phyloP scores from a whole-genome alignment of 2,329 filamentous ascomycete genomes.

The Westerdykella ornata region DNA sequence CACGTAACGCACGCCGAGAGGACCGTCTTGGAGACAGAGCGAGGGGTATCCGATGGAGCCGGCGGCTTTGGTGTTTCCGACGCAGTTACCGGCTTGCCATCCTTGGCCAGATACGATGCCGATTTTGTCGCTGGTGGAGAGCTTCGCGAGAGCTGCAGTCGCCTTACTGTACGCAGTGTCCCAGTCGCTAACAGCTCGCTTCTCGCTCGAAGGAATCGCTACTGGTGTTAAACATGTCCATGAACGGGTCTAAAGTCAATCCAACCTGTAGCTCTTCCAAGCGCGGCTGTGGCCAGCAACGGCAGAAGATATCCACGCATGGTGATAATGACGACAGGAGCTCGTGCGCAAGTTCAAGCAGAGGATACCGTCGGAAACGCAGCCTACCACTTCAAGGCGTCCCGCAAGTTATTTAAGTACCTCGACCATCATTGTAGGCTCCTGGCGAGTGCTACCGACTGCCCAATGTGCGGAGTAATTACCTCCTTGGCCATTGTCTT shows the following conservation, averaged over 20 bases:
- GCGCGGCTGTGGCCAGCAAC: slow-evolving; percentile 17
- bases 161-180: slow-evolving; percentile 38
- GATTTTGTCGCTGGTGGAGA: slow-evolving; percentile 38
- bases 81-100: slow-evolving; percentile 31
- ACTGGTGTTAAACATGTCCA: slow-evolving; percentile 3
- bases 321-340: slow-evolving; percentile 11
- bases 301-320: slow-evolving; percentile 24
- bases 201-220: slow-evolving; percentile 21
- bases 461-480: slow-evolving; percentile 13
- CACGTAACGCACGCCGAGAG: slow-evolving; percentile 36
- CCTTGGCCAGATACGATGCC: slow-evolving; percentile 35
- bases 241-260: not conserved
- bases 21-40: slow-evolving; percentile 39
- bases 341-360: too few relatives aligned
- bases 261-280: slow-evolving; percentile 20
- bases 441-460: slow-evolving; percentile 6
- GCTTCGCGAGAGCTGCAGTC: slow-evolving; percentile 34
- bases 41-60: slow-evolving; percentile 33
- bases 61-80: slow-evolving; percentile 33
- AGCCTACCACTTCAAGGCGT: too few relatives aligned
- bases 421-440: slow-evolving; percentile 2
- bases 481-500: slow-evolving; percentile 15
- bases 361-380: too few relatives aligned
- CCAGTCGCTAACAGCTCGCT: slow-evolving; percentile 30
- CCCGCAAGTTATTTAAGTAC: slow-evolving; percentile 18